Conservation (phyloP, 768 basidiomycete species). For the Dendrothele bispora region DNA sequence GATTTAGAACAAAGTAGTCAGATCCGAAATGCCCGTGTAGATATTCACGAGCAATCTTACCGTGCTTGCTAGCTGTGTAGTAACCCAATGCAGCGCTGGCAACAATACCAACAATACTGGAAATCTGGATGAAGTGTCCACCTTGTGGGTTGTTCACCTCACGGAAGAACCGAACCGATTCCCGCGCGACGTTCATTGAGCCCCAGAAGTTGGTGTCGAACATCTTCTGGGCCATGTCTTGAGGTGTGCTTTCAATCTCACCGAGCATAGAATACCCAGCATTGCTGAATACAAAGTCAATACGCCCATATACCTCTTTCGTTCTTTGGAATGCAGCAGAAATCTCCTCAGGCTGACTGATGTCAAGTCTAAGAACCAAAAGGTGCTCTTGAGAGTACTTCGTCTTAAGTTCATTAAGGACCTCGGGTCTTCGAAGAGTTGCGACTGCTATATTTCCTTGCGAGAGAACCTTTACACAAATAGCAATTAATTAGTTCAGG, state of each 20-base stretch:
- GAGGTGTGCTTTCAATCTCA: slow-evolving; percentile 37
- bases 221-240: slow-evolving; percentile 29
- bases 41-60: not conserved
- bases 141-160: slow-evolving; percentile 35
- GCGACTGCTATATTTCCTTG: slow-evolving; percentile 43
- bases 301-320: slow-evolving; percentile 34
- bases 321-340: slow-evolving; percentile 32
- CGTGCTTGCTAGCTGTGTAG: slow-evolving; percentile 22
- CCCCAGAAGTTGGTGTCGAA: slow-evolving; percentile 38
- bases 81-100: slow-evolving; percentile 9
- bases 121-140: slow-evolving; percentile 34
- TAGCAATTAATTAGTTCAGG: too few relatives aligned
- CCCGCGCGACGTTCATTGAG: slow-evolving; percentile 25
- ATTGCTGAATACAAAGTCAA: slow-evolving; percentile 48
- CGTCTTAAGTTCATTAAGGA: slow-evolving; percentile 25
- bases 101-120: slow-evolving; percentile 22
- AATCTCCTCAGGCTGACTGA: slow-evolving; percentile 31
- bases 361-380: slow-evolving; percentile 39
- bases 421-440: slow-evolving; percentile 37
- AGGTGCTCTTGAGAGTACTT: slow-evolving; percentile 31
- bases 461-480: slow-evolving; percentile 28
- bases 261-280: slow-evolving; percentile 32
- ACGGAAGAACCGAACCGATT: slow-evolving; percentile 32
- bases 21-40: not conserved
- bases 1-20: not conserved